phyloP scores from a whole-genome alignment of 1,139 yeast genomes.

The Yamadazyma pseudoaaseri region DNA sequence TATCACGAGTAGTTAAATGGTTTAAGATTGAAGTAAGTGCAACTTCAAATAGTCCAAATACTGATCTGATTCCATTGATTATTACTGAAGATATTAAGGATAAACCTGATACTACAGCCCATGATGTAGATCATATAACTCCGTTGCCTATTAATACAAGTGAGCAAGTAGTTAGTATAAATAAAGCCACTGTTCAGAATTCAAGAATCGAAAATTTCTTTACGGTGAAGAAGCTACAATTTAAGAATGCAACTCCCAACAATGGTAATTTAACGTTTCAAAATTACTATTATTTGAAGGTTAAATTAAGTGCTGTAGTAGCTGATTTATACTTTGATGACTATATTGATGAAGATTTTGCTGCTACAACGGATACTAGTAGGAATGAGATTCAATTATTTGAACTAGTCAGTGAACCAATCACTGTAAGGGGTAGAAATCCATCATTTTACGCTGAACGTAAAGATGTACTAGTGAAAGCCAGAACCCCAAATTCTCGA shows the following conservation, averaged over 20 bases:
- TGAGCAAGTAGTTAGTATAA: conserved; percentile 32
- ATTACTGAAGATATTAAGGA: conserved; percentile 28
- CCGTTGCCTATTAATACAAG: conserved; percentile 21
- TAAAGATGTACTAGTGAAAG: conserved; percentile 45
- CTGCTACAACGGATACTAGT: conserved; percentile 19
- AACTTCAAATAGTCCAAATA: conserved; percentile 29
- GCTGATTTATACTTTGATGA: conserved; percentile 45
- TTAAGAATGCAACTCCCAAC: conserved; percentile 63
- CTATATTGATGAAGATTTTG: conserved; percentile 34
- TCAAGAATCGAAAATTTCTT: conserved; percentile 33
- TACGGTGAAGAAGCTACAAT: conserved; percentile 48
- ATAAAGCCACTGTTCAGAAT: conserved; percentile 22
- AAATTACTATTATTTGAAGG: conserved; percentile 52
- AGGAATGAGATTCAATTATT: conserved; percentile 34
- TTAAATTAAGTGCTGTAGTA: conserved; percentile 45
- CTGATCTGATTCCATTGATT: conserved; percentile 30
- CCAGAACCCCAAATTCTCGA: conserved; percentile 22
- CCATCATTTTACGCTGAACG: conserved; percentile 62
- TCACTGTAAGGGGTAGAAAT: conserved; percentile 64
- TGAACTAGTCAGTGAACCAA: conserved; percentile 47
- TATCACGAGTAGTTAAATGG: conserved; percentile 37
- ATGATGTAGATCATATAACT: conserved; percentile 19
- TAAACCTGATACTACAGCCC: conserved; percentile 12
- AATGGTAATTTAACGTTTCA: conserved; percentile 58
- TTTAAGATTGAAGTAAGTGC: conserved; percentile 42